Base-by-base conservation (phyloP, 1,284 basidiomycete genomes). In the Malassezia yamatoensis region DNA sequence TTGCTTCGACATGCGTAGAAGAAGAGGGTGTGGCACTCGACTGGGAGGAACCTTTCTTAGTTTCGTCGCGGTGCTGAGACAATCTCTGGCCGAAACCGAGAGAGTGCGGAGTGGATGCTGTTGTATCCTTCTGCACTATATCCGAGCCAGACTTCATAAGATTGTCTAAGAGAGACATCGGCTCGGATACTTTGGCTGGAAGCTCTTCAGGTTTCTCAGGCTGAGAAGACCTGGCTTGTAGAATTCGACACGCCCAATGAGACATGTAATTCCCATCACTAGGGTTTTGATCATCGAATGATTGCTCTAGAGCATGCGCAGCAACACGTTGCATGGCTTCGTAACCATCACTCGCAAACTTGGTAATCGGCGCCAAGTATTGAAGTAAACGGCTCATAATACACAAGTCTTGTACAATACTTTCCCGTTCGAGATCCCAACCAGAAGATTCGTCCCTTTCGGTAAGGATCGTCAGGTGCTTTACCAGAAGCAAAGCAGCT, bases 361-460 rank as follows among this genome's bases (percentile, higher is more conserved):
- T 57, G 6, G 53, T 58, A 37, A 63, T 59, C 42, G 65, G 58
- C 35, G 68, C 62, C 8, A 70, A 55, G 15, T 65, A 63, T 29
- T 66, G 61, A n/a, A 70, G 55, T 32, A 70, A 34, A 24, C 64
- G 46, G 29, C 59, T 59, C 34, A 65, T 67, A 42, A 65, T 62
- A 38, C 64, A 63, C 52, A 70, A 61, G 40, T 70, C 68, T 42
- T 68, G 62, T 12, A 66, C 59, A 24, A 68, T 68, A 42, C 63
- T 57, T 10, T 63, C 62, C 7, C 68, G 55, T 37, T 61, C 62
- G 24, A 49, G 55, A 47, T 68, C 60, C 61, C 62, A 66, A 12
- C 61, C 57, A 44, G 60, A 58, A 13, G 59, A 43, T 47, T 64
- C 62, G 39, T 64, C 57, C 21, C 63, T 63, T 49, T 68, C 62